Evolutionary conservation across 1,284 basidiomycete genomes (phyloP).

Genomic region (Microstroma glucosiphilum): DNA sequence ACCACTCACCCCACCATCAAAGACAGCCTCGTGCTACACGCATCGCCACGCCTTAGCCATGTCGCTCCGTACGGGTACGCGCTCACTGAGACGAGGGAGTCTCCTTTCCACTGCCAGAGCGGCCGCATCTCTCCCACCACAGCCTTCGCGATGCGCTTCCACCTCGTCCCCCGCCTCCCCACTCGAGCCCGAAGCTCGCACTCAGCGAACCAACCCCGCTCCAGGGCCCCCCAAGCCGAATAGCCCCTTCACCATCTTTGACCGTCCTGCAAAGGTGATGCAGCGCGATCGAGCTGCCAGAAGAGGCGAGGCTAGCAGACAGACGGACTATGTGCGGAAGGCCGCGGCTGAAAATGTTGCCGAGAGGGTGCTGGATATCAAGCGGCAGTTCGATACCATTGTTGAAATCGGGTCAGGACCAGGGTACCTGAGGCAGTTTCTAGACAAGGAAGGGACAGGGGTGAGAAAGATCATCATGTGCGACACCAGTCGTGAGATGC

Average conservation of each 20-base stretch:
- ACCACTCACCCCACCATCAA: no score
- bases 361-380: constrained; percentile 86
- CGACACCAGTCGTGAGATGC: constrained; percentile 62
- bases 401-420: constrained; percentile 91
- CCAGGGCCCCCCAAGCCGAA: constrained; percentile 41
- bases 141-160: constrained; percentile 20
- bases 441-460: constrained; percentile 65
- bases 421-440: constrained; percentile 78
- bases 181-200: constrained; percentile 11
- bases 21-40: no score
- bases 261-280: constrained; percentile 70
- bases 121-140: no score
- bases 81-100: no score
- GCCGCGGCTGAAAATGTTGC: constrained; percentile 84
- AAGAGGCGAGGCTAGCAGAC: neutral
- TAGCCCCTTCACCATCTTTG: constrained; percentile 61
- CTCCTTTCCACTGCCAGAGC: no score
- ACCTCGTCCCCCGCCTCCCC: constrained; percentile 17
- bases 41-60: no score
- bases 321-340: constrained; percentile 85
- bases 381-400: constrained; percentile 70
- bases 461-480: constrained; percentile 71
- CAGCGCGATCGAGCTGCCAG: constrained; percentile 74
- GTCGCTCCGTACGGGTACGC: no score
- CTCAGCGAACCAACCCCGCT: constrained; percentile 21